Evolutionary conservation across 228 moss, liverwort and hornwort species (phyloP), one percentile per base, ranked within the genome.

Genomic region (Sphagnum fallax): DNA sequence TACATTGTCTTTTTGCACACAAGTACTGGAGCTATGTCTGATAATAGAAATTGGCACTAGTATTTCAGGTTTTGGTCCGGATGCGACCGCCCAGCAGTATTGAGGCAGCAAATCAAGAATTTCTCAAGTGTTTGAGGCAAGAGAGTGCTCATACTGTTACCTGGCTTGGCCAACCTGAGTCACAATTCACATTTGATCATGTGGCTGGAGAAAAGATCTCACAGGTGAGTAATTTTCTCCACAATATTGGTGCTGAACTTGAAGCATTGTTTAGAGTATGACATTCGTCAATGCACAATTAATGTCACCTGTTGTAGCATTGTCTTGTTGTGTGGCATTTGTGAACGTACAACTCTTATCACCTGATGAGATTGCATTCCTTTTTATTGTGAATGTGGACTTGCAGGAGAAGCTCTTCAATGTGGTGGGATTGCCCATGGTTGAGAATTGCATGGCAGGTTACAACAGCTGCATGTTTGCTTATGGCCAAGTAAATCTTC

Each of bases 401-500:
- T 55, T 76, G 75, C 91, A 97, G 97, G 93, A 85, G 55, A 91
- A 90, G 50, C 91, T 97, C 4, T 97, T 93, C 64, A 83, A 78
- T 63, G 85, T 91, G 59, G 91, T 91, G 51, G 97, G 97, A 61
- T 82, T 85, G 74, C 97, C 97, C 0, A 97, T 97, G 97, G 97
- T 97, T 71, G 93, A 97, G 67, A 97, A 97, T 67, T 97, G 97
- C 71, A 90, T 97, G 87, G 84, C 85, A 60, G 97, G 97, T 47
- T 97, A 97, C 81, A 97, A 97, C 70, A 93, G 93, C 79, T 88
- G 97, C 64, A 97, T 97, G 93, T 97, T 97, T 52, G 97, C 97
- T 12, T 97, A 93, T 16, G 97, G 97, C 11, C 93, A 93, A 74
- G 84, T 84, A 62, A 62, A 47, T 8, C 10, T 47, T 62, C 15